phyloP scores from a whole-genome alignment of 1,139 yeast species.

The Protomyces macrosporus region DNA sequence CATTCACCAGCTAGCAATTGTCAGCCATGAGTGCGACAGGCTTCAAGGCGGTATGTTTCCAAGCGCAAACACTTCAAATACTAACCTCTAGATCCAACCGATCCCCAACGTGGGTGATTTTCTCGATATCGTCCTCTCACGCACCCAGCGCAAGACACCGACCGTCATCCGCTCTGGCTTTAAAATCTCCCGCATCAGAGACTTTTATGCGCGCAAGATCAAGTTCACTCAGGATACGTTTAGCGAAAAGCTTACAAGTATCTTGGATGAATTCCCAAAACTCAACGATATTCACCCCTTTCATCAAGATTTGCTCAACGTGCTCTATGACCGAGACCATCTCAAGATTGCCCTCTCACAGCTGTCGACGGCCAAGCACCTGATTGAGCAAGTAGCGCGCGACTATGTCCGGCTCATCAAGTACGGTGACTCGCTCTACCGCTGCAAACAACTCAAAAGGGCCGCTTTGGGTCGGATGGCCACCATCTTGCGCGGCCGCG shows the following conservation, averaged over 20 bases:
- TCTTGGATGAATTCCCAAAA: slow-evolving; percentile 86
- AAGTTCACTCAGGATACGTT: slow-evolving; percentile 95
- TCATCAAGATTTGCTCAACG: slow-evolving; percentile 96
- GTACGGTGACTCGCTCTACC: slow-evolving; percentile 95
- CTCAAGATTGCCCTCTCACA: slow-evolving; percentile 97
- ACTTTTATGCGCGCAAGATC: slow-evolving; percentile 98
- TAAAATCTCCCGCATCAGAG: slow-evolving; percentile 89
- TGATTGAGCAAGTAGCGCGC: slow-evolving; percentile 91
- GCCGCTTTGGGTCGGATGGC: slow-evolving; percentile 99
- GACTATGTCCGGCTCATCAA: slow-evolving; percentile 89
- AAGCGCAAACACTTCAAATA: not conserved
- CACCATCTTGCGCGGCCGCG: slow-evolving; percentile 75
- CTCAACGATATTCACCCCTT: slow-evolving; percentile 97
- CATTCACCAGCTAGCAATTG: too few relatives aligned
- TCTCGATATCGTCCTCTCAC: slow-evolving; percentile 91
- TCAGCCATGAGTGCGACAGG: slow-evolving; percentile 3
- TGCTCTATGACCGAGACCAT: slow-evolving; percentile 94
- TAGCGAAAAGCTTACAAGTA: slow-evolving; percentile 79
- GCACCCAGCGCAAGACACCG: slow-evolving; percentile 81
- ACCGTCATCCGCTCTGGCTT: slow-evolving; percentile 96
- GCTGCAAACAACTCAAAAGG: slow-evolving; percentile 95
- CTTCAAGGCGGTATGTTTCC: slow-evolving; percentile 9
- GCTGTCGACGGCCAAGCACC: slow-evolving; percentile 83
- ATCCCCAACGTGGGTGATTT: slow-evolving; percentile 39
- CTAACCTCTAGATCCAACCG: slow-evolving; percentile 23